Conservation (phyloP, 768 basidiomycete species). For the Leucosporidium creatinivorum region DNA sequence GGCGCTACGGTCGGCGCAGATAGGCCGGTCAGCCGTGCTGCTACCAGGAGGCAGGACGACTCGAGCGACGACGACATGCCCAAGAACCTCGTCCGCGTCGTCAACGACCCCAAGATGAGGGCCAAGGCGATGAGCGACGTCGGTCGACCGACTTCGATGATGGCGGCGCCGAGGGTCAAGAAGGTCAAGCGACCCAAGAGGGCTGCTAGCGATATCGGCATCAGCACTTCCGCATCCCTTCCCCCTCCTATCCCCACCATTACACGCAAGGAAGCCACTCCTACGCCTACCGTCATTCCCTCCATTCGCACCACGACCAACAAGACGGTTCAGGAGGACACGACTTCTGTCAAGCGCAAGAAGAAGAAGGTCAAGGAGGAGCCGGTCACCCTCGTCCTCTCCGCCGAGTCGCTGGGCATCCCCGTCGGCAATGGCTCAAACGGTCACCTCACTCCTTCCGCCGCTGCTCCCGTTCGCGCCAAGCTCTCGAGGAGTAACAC, state of each 20-base stretch:
- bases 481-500: slow-evolving; percentile 14
- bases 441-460: no score
- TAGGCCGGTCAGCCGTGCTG: neutral
- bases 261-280: neutral
- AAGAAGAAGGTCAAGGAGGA: slow-evolving; percentile 14
- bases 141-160: neutral
- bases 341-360: slow-evolving; percentile 15
- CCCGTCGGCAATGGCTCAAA: neutral
- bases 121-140: slow-evolving; percentile 27
- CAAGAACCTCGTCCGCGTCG: slow-evolving; percentile 13
- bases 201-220: slow-evolving; percentile 30
- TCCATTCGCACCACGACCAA: neutral
- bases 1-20: slow-evolving; percentile 13
- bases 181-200: slow-evolving; percentile 21
- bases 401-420: slow-evolving; percentile 26
- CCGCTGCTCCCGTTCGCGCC: neutral
- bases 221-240: neutral
- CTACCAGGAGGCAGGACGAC: neutral
- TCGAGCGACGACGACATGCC: slow-evolving; percentile 23
- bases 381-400: slow-evolving; percentile 16
- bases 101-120: slow-evolving; percentile 28
- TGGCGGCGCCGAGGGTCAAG: slow-evolving; percentile 4
- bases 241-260: neutral
- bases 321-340: neutral
- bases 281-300: neutral